Conservation (phyloP, 306 rosid species). For the Ormosia emarginata region DNA sequence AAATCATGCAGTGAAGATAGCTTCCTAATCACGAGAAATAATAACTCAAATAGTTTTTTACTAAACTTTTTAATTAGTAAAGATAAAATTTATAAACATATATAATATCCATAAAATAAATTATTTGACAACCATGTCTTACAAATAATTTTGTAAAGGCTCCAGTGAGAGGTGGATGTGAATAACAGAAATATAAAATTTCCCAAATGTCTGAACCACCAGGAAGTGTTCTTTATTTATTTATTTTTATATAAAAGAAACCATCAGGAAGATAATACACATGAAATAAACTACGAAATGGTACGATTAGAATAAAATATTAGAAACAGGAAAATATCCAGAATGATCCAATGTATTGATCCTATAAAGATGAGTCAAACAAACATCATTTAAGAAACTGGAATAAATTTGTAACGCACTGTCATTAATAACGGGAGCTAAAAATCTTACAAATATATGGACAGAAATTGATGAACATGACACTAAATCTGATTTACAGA, state of each 20-base stretch:
- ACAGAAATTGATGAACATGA: conserved; percentile 14
- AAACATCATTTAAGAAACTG: not conserved
- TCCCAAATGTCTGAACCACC: too few relatives aligned
- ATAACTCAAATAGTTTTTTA: too few relatives aligned
- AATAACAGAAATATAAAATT: too few relatives aligned
- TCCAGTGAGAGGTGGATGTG: too few relatives aligned
- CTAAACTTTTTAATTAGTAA: not conserved
- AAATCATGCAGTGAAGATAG: too few relatives aligned
- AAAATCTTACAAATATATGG: conserved; percentile 28
- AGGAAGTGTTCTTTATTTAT: too few relatives aligned
- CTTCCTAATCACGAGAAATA: too few relatives aligned
- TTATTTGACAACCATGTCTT: not conserved
- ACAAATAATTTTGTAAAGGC: too few relatives aligned
- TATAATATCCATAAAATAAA: not conserved
- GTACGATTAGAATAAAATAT: not conserved
- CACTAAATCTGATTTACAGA: conserved; percentile 20
- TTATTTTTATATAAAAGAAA: too few relatives aligned
- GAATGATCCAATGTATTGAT: not conserved
- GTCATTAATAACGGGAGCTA: conserved; percentile 17
- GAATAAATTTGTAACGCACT: conserved; percentile 17
- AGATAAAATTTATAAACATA: not conserved
- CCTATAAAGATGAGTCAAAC: not conserved
- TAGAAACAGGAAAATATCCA: not conserved
- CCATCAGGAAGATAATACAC: too few relatives aligned
- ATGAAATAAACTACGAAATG: too few relatives aligned